These are phyloP conservation scores for Russula ochroleuca DNA, from an alignment of 768 basidiomycete genomes.

Conservation along the genomic window DNA sequence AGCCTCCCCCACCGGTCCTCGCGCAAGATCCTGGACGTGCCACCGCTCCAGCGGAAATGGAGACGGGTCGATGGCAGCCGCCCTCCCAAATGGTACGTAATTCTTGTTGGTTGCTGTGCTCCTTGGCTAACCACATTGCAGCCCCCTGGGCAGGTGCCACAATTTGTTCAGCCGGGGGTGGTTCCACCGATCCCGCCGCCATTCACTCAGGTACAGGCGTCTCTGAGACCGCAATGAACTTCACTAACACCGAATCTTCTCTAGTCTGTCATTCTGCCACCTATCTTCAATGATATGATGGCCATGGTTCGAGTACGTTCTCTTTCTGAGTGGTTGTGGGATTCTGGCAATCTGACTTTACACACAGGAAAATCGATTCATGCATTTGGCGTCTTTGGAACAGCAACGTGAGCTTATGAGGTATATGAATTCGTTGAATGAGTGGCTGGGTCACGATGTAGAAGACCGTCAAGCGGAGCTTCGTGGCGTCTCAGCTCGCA, in stretches of 20 bases:
- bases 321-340: neutral
- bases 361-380: constrained; percentile 66
- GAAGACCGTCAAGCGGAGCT: constrained; percentile 74
- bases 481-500: constrained; percentile 56
- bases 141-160: neutral
- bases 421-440: constrained; percentile 71
- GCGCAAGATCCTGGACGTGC: constrained; percentile 1
- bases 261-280: constrained; percentile 58
- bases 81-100: neutral
- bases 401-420: constrained; percentile 78
- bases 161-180: neutral
- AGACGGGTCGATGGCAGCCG: constrained; percentile 1
- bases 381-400: constrained; percentile 68
- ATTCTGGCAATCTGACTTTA: constrained; percentile 14
- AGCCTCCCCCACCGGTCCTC: constrained; percentile 13
- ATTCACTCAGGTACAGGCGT: constrained; percentile 28
- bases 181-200: constrained; percentile 16
- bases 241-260: constrained; percentile 3
- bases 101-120: neutral
- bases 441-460: constrained; percentile 77
- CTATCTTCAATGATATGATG: constrained; percentile 64
- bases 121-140: constrained; percentile 3
- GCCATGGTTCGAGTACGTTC: constrained; percentile 58
- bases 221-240: neutral
- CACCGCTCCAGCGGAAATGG: constrained; percentile 4